Evolutionary conservation across 148 eudicot genomes (phyloP).

Genomic region (Chenopodium album): DNA sequence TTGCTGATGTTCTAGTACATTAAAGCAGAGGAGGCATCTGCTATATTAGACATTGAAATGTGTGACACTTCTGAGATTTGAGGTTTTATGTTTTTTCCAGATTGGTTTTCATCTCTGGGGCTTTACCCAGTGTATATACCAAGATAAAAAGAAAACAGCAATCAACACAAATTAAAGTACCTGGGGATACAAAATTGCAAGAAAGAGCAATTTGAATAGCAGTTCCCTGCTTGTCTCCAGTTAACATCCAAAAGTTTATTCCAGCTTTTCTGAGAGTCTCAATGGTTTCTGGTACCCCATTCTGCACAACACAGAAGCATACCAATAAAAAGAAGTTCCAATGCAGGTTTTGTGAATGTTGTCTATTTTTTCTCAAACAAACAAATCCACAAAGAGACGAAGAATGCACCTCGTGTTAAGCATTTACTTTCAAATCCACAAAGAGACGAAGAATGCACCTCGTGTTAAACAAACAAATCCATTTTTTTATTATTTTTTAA

Average conservation of each 20-base stretch:
- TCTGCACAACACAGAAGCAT: conserved; percentile 40
- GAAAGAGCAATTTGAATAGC: conserved; percentile 97
- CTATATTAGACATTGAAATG: neutral
- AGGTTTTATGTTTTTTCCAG: neutral
- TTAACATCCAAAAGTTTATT: conserved; percentile 98
- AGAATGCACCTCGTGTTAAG: neutral
- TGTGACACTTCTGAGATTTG: neutral
- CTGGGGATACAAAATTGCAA: conserved; percentile 94
- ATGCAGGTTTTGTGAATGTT: neutral
- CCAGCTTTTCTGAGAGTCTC: conserved; percentile 90
- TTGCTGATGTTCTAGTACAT: neutral
- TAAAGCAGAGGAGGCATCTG: neutral
- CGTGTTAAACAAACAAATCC: no score
- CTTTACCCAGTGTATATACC: no score
- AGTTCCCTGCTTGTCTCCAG: conserved; percentile 94
- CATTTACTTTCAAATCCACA: no score
- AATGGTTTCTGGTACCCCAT: conserved; percentile 94
- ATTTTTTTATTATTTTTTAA: no score
- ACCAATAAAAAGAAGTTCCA: neutral
- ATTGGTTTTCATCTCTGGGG: no score
- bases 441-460: no score
- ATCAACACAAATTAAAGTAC: conserved; percentile 27
- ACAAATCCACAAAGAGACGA: neutral
- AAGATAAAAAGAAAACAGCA: neutral
- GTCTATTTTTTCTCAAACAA: neutral